A percentile compares a stretch with the other conserved stretches of the same genome.
These are phyloP conservation scores for Suillus paluster DNA, from an alignment of 768 basidiomycete genomes.

Conservation along the genomic window DNA sequence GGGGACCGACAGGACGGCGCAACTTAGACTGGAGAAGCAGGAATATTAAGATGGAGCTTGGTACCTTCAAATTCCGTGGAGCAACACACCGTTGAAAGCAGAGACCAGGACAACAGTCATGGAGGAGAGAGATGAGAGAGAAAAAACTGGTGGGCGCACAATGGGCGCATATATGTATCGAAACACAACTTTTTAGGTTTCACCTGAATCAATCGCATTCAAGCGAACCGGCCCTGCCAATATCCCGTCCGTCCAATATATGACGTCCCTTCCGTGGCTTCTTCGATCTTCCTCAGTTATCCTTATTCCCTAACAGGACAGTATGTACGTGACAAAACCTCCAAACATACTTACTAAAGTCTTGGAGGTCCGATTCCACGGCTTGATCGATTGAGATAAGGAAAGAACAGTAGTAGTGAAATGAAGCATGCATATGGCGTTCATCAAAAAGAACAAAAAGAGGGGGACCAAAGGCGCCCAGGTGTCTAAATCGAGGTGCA, in stretches of 20 bases:
- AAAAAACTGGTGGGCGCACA: not conserved
- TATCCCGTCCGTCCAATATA: not conserved
- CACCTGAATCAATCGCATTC: not conserved
- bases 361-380: not conserved
- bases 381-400: not conserved
- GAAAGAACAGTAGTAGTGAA: not conserved
- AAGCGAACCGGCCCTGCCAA: conserved; percentile 3
- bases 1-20: conserved; percentile 9
- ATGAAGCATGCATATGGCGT: not conserved
- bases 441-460: conserved; percentile 4
- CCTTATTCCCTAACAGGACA: not conserved
- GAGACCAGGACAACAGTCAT: not conserved
- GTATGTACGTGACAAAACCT: not conserved
- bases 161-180: not conserved
- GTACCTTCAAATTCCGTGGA: not conserved
- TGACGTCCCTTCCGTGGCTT: not conserved
- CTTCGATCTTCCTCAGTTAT: not conserved
- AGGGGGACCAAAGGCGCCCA: not conserved
- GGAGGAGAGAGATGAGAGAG: not conserved
- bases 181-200: not conserved
- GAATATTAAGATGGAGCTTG: not conserved
- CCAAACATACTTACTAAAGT: too few relatives aligned
- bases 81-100: not conserved
- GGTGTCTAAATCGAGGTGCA: not conserved
- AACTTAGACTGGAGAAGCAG: not conserved